A percentile compares a stretch with the other conserved stretches of the same genome.
These are phyloP conservation scores for Naganishia sp. DNA, from an alignment of 1,284 basidiomycete genomes.

Conservation along the genomic window DNA sequence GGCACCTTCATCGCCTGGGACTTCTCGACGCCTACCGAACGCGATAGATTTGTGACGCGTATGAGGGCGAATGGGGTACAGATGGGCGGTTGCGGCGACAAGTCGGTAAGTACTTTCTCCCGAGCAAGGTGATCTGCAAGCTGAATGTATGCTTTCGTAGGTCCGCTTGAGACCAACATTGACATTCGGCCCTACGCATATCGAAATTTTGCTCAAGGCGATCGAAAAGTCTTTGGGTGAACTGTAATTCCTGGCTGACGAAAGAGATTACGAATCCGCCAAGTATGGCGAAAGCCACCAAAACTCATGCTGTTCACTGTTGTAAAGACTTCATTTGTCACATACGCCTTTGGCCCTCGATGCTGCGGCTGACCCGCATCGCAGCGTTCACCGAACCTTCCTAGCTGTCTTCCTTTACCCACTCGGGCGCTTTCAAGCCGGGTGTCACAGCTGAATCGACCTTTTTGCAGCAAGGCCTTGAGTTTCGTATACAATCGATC, in stretches of 20 bases:
- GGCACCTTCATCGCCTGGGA: conserved; percentile 61
- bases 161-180: conserved; percentile 59
- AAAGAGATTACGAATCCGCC: too few species aligned
- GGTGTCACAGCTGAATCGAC: background rate
- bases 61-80: conserved; percentile 56
- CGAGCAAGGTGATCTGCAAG: too few species aligned
- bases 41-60: conserved; percentile 55
- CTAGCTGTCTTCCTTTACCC: too few species aligned
- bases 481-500: conserved; percentile 3
- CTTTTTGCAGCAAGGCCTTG: background rate
- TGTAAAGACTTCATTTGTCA: too few species aligned
- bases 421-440: too few species aligned
- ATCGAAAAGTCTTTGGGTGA: conserved; percentile 46
- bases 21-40: conserved; percentile 45
- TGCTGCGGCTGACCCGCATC: too few species aligned
- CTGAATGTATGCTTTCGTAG: background rate
- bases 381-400: too few species aligned
- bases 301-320: too few species aligned
- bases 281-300: too few species aligned
- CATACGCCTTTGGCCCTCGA: too few species aligned
- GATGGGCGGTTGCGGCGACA: conserved; percentile 44
- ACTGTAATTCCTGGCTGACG: conserved; percentile 30
- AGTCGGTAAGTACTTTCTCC: background rate
- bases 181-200: conserved; percentile 56
- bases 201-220: conserved; percentile 52